A percentile compares a stretch with the other conserved stretches of the same genome.
These are phyloP conservation scores for Austroboletus eburneus DNA, from an alignment of 768 basidiomycete species.

Conservation along the genomic window DNA sequence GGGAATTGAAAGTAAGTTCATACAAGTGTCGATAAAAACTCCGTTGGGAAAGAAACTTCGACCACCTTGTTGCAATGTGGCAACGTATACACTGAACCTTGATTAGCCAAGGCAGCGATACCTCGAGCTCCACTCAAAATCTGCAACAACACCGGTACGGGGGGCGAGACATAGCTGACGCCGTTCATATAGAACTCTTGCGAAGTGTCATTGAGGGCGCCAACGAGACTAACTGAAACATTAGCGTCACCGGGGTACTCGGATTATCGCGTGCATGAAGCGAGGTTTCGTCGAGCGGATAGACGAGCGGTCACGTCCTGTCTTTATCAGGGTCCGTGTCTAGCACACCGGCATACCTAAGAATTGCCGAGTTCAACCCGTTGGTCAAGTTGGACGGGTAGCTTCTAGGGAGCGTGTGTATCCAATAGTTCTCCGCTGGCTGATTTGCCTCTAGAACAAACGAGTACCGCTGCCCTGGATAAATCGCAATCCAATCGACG, in stretches of 20 bases:
- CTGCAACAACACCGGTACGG: conserved; percentile 44
- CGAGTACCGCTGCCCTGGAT: conserved; percentile 51
- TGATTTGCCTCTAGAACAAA: conserved; percentile 38
- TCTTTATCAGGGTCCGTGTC: conserved; percentile 33
- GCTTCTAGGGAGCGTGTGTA: conserved; percentile 34
- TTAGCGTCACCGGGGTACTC: conserved; percentile 40
- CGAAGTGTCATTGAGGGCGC: conserved; percentile 31
- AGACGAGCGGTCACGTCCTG: conserved; percentile 4
- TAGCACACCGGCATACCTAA: conserved; percentile 40
- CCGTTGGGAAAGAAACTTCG: conserved; percentile 34
- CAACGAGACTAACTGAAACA: conserved; percentile 35
- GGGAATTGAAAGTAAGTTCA: conserved; percentile 7
- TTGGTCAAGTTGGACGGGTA: conserved; percentile 26
- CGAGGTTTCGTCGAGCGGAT: conserved; percentile 34
- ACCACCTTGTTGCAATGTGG: conserved; percentile 44
- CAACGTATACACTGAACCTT: conserved; percentile 41
- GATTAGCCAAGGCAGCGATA: conserved; percentile 34
- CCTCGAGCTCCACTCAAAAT: conserved; percentile 37
- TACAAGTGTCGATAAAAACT: conserved; percentile 28
- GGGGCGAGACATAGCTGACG: conserved; percentile 34
- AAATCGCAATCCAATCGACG: conserved; percentile 43
- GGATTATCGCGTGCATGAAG: conserved; percentile 33
- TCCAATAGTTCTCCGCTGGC: conserved; percentile 40
- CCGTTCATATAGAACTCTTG: conserved; percentile 37
- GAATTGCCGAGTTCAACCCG: conserved; percentile 42